Evolutionary conservation across 2,329 filamentous ascomycete genomes (phyloP).

Genomic region (Parasarocladium wereldwijsianum): DNA sequence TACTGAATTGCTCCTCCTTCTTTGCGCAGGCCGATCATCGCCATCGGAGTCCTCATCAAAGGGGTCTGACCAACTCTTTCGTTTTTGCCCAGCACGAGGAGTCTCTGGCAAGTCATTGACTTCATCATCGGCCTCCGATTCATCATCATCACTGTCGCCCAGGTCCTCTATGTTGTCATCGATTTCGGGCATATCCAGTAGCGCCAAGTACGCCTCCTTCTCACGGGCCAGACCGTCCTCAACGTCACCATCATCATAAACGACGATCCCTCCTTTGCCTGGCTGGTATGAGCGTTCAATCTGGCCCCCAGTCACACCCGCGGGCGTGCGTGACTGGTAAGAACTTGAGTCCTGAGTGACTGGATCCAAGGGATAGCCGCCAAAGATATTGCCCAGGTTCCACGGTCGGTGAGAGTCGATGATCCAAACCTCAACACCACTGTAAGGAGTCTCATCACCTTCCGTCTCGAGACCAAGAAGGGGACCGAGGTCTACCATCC

Average conservation of each 20-base stretch:
- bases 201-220: constrained; percentile 67
- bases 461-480: constrained; percentile 57
- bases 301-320: constrained; percentile 58
- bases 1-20: constrained; percentile 80
- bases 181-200: constrained; percentile 81
- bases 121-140: constrained; percentile 34
- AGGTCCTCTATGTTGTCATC: constrained; percentile 58
- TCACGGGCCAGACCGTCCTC: constrained; percentile 65
- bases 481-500: constrained; percentile 73
- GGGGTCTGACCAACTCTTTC: constrained; percentile 64
- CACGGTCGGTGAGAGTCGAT: constrained; percentile 84
- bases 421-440: constrained; percentile 90
- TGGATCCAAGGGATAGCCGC: constrained; percentile 46
- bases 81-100: constrained; percentile 45
- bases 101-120: constrained; percentile 17
- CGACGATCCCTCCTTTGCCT: constrained; percentile 75
- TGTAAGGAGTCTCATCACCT: constrained; percentile 51
- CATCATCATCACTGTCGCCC: constrained; percentile 40
- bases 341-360: constrained; percentile 29
- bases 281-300: constrained; percentile 59
- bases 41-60: constrained; percentile 58
- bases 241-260: constrained; percentile 93
- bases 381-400: constrained; percentile 91
- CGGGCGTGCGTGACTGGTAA: constrained; percentile 35
- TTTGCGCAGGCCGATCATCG: constrained; percentile 60